Base-by-base conservation (phyloP, 2,329 filamentous ascomycete species). In the Pseudopyrenochaeta lycopersici region DNA sequence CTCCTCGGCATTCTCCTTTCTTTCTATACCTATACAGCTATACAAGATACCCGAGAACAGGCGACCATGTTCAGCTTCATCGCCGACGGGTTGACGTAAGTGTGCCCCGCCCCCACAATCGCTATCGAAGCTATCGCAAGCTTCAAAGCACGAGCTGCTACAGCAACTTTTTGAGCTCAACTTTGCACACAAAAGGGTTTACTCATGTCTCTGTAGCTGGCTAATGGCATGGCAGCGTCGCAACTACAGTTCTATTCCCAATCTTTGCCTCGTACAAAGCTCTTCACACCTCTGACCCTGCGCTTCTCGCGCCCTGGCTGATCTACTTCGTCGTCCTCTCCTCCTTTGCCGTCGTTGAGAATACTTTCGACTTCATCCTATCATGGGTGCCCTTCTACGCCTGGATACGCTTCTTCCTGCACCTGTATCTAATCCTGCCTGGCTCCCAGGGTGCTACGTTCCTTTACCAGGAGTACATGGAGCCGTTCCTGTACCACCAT, bases 241-340 rank as follows among this genome's bases (percentile, higher is more conserved):
- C 67, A 74, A 88, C 90, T 54, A 96, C 93, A 51, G 92, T 96
- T 73, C 87, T 97, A 73, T 96, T 98, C 75, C 95, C 95, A 46
- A 87, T 97, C 60, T 98, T 97, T 80, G 93, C 94, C 64, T 97
- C 94, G 61, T 98, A 97, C 85, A 98, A 98, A 82, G 94, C 95
- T 43, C 89, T 99, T 72, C 94, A 95, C 79, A 93, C 92, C 14
- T 90, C 90, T 46, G 91, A 97, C 76, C 92, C 93, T 2, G 89
- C 91, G 32, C 88, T 96, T 73, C 84, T 97, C 55, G 91, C 91
- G 60, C 94, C 94, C 88, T 99, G 95, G 95, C 86, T 98, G 63
- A 98, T 98, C 90, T 99, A 98, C 84, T 99, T 94, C 90, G 92
- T 97, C 56, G 92, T 97, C 20, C 85, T 97, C 62, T 90, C 91